phyloP scores from a whole-genome alignment of 371 early-diverging fungal genomes.

The Parasitella parasitica region DNA sequence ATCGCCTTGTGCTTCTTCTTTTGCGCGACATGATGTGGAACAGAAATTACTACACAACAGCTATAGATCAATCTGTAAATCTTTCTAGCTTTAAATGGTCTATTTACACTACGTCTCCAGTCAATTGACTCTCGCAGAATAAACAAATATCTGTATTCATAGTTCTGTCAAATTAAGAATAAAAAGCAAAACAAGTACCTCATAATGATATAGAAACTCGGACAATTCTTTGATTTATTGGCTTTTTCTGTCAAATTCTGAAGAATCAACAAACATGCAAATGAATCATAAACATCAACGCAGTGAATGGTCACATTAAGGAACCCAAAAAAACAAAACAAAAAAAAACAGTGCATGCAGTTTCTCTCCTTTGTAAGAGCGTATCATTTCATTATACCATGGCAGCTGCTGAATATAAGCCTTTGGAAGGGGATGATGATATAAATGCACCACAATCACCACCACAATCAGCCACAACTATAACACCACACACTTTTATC shows the following conservation, averaged over 20 bases:
- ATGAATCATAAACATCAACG: neutral
- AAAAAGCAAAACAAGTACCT: neutral
- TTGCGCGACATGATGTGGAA: neutral
- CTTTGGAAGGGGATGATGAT: neutral
- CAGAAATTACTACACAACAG: neutral
- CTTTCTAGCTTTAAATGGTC: no score
- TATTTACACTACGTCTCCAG: neutral
- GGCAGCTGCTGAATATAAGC: conserved; percentile 4
- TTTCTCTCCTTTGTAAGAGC: neutral
- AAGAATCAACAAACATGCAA: neutral
- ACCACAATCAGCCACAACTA: neutral
- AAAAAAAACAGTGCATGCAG: neutral
- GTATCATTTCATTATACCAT: neutral
- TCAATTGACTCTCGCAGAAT: neutral
- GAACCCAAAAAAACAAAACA: neutral
- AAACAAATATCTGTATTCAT: conserved; percentile 4
- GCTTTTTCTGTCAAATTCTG: neutral
- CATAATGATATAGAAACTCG: neutral
- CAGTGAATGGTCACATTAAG: neutral
- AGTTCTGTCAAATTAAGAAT: neutral
- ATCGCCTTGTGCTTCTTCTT: neutral
- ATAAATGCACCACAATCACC: neutral
- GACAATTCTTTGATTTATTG: neutral
- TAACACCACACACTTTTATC: neutral
- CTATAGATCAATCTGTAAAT: neutral